Evolutionary conservation across 2,329 filamentous ascomycete genomes (phyloP).

Genomic region (Colletotrichum sp.): DNA sequence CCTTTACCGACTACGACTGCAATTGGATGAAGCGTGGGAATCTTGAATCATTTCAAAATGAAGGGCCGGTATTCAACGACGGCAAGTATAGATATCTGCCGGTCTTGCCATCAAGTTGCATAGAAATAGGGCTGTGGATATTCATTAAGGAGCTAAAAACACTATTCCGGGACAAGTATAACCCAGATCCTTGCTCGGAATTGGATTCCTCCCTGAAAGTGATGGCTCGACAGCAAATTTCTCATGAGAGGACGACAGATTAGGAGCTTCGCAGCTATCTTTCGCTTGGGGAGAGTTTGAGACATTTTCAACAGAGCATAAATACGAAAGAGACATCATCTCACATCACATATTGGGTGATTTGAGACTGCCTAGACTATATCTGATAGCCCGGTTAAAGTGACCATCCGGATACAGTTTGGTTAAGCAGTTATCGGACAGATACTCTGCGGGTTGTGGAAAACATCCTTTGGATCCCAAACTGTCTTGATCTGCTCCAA

Average conservation of each 20-base stretch:
- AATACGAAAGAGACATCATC: neutral
- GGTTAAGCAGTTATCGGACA: neutral
- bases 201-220: neutral
- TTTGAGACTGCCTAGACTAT: neutral
- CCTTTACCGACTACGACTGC: no score
- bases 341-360: neutral
- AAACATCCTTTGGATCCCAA: constrained; percentile 58
- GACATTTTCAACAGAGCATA: neutral
- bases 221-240: neutral
- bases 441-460: constrained; percentile 64
- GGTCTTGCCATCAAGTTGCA: neutral
- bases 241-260: fast-evolving
- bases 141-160: neutral
- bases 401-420: fast-evolving
- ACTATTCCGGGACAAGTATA: fast-evolving
- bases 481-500: constrained; percentile 54
- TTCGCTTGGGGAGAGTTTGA: neutral
- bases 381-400: neutral
- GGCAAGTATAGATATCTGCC: neutral
- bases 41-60: fast-evolving
- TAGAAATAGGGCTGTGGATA: fast-evolving
- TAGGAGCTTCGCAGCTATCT: neutral
- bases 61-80: neutral
- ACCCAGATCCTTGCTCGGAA: fast-evolving
- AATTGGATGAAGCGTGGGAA: no score